Conservation (phyloP, 2,329 filamentous ascomycete species). For the Talaromyces albobiverticillius region DNA sequence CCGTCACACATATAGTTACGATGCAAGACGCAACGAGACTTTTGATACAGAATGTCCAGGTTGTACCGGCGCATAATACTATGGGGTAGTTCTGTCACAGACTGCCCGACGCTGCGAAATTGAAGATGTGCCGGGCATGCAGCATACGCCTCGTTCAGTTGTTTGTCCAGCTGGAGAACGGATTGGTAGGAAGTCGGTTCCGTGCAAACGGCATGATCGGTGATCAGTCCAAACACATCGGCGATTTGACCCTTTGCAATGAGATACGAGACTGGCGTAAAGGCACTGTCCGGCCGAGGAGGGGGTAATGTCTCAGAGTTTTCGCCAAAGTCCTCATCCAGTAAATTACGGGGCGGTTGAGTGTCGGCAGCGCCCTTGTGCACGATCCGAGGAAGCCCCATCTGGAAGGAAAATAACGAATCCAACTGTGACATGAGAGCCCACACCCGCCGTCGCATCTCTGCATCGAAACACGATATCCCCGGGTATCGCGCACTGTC, state of each 20-base stretch:
- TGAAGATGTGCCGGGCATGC: constrained; percentile 22
- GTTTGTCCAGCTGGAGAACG: constrained; percentile 33
- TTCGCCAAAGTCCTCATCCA: constrained; percentile 60
- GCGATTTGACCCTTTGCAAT: constrained; percentile 36
- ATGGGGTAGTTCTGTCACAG: constrained; percentile 49
- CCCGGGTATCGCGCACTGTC: constrained; percentile 54
- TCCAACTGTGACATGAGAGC: constrained; percentile 53
- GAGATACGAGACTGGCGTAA: constrained; percentile 45
- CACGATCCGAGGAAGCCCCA: constrained; percentile 63
- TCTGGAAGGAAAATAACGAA: constrained; percentile 59
- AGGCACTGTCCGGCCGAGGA: constrained; percentile 51
- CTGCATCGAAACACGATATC: constrained; percentile 55
- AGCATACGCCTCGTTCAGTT: constrained; percentile 31
- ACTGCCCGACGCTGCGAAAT: constrained; percentile 29
- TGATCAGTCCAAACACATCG: constrained; percentile 35
- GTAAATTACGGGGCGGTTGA: constrained; percentile 55
- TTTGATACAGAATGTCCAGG: constrained; percentile 52
- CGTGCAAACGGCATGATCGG: constrained; percentile 35
- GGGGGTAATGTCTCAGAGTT: constrained; percentile 51
- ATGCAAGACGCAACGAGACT: constrained; percentile 54
- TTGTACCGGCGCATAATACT: constrained; percentile 53
- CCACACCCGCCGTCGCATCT: constrained; percentile 50
- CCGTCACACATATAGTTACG: constrained; percentile 48
- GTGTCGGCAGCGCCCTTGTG: constrained; percentile 61
- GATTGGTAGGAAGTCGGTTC: constrained; percentile 34